A percentile compares a stretch with the other conserved stretches of the same genome.
Conservation (phyloP, 495 filamentous ascomycete species). For the Lepraria neglecta region DNA sequence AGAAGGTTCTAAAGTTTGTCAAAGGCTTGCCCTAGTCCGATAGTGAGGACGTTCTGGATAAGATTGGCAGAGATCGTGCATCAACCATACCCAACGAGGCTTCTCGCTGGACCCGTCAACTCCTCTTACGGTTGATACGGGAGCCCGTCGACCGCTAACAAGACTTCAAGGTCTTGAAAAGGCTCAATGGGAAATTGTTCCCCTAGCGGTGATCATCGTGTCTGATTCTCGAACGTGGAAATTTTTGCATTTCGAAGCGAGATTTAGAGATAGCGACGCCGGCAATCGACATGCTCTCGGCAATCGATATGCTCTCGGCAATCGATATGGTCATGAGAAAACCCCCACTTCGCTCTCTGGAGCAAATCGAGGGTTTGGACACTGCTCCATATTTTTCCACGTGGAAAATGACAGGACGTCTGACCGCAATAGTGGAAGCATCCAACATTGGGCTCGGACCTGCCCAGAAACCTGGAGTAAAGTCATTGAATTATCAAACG, state of each 20-base stretch:
- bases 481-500: not conserved
- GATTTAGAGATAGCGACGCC: not conserved
- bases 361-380: constrained; percentile 2
- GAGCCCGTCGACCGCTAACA: not conserved
- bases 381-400: constrained; percentile 3
- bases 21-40: constrained; percentile 13
- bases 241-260: constrained; percentile 3
- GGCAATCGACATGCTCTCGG: no score
- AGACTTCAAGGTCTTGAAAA: not conserved
- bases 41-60: not conserved
- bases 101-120: not conserved
- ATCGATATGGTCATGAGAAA: not conserved
- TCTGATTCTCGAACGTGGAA: not conserved
- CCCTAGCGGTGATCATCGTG: not conserved
- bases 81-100: constrained; percentile 8
- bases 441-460: not conserved
- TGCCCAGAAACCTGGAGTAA: not conserved
- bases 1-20: constrained; percentile 9
- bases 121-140: not conserved
- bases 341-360: not conserved
- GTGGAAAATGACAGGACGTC: constrained; percentile 7
- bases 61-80: constrained; percentile 1
- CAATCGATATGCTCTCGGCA: not conserved
- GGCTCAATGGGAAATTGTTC: not conserved
- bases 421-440: not conserved